These are phyloP conservation scores for Metschnikowia gelsemii DNA, from an alignment of 805 yeast species.

Conservation along the genomic window DNA sequence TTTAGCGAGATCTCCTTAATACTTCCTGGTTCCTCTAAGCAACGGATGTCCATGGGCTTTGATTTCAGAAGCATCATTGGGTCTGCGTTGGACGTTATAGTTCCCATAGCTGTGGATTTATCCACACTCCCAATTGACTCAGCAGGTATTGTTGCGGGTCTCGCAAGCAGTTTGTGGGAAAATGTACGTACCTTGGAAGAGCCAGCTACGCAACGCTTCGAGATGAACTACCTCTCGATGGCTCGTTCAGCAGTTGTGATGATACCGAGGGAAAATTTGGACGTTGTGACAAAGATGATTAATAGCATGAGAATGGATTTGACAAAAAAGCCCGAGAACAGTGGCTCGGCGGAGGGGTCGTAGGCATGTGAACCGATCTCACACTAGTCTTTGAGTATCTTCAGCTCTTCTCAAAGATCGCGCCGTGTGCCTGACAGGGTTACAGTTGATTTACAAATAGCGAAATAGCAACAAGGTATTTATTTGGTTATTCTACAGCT, in stretches of 20 bases:
- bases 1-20: slow-evolving; percentile 50
- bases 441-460: no score
- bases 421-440: no score
- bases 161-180: slow-evolving; percentile 50
- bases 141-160: slow-evolving; percentile 66
- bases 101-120: slow-evolving; percentile 58
- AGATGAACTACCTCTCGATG: slow-evolving; percentile 60
- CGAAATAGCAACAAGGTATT: no score
- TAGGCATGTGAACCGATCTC: no score
- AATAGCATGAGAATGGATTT: slow-evolving; percentile 6
- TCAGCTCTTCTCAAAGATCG: no score
- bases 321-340: background rate
- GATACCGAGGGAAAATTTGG: slow-evolving; percentile 52
- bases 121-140: slow-evolving; percentile 54
- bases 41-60: slow-evolving; percentile 40
- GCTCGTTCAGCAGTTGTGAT: slow-evolving; percentile 59
- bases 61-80: slow-evolving; percentile 48
- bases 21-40: slow-evolving; percentile 42
- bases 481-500: background rate
- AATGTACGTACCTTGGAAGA: slow-evolving; percentile 24
- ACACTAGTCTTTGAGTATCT: no score
- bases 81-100: slow-evolving; percentile 52
- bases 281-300: slow-evolving; percentile 26
- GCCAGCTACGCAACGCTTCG: slow-evolving; percentile 30
- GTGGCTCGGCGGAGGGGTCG: background rate